Conservation (phyloP, 768 basidiomycete genomes). For the Cyathus striatus region DNA sequence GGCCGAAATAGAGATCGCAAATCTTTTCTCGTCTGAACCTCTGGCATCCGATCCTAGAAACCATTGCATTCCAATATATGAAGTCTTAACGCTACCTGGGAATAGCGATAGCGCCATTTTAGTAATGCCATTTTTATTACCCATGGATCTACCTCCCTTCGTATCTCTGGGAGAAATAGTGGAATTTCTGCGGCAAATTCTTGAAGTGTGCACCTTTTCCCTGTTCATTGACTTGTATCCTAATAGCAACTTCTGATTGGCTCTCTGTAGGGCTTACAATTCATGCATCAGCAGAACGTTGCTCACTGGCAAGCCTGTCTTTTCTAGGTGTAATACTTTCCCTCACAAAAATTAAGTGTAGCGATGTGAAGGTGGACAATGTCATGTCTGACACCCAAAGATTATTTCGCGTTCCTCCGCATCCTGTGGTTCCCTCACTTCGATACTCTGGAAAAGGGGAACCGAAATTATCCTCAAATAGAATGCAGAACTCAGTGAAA, state of each 20-base stretch:
- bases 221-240: no score
- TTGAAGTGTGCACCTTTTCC: slow-evolving; percentile 14
- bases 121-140: slow-evolving; percentile 22
- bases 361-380: not conserved
- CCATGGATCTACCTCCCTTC: slow-evolving; percentile 13
- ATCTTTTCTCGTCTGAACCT: slow-evolving; percentile 12
- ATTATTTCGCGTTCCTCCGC: not conserved
- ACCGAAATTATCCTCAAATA: not conserved
- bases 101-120: slow-evolving; percentile 11
- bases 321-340: slow-evolving; percentile 2
- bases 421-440: not conserved
- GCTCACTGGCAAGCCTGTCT: slow-evolving; percentile 18
- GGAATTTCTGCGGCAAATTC: slow-evolving; percentile 21
- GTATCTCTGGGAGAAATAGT: slow-evolving; percentile 24
- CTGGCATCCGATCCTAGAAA: slow-evolving; percentile 18
- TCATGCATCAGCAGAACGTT: slow-evolving; percentile 24
- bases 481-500: not conserved
- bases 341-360: not conserved
- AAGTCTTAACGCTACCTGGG: slow-evolving; percentile 13
- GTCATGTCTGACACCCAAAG: not conserved
- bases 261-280: slow-evolving; percentile 24
- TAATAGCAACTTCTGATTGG: no score
- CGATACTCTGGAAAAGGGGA: not conserved
- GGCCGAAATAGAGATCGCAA: slow-evolving; percentile 24
- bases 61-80: slow-evolving; percentile 27